Percentiles rank a stretch among this genome's conserved stretches.
Conservation (phyloP, 495 filamentous ascomycete species). For the Margaritispora aquatica region DNA sequence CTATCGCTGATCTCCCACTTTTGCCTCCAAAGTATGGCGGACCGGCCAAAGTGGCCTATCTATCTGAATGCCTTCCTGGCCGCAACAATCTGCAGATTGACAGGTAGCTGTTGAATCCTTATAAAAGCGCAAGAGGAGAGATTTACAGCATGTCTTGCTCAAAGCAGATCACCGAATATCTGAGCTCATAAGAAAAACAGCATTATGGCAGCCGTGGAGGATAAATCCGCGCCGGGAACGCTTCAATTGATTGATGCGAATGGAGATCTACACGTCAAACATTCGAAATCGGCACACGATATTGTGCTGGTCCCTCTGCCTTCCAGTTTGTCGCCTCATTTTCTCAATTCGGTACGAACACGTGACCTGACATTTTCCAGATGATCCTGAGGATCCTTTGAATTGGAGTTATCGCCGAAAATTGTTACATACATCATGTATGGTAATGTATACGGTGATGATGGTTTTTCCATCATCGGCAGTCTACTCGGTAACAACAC, state of each 20-base stretch:
- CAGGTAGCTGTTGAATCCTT: neutral
- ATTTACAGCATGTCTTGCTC: neutral
- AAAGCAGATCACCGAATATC: neutral
- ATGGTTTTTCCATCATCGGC: conserved; percentile 53
- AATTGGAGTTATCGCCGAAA: conserved; percentile 54
- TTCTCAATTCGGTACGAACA: neutral
- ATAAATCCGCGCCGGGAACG: conserved; percentile 25
- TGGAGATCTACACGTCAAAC: conserved; percentile 30
- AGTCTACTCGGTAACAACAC: conserved; percentile 55
- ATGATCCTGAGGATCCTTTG: conserved; percentile 53
- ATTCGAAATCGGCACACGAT: conserved; percentile 37
- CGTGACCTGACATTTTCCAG: conserved; percentile 28
- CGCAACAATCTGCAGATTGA: neutral
- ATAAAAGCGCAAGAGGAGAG: neutral
- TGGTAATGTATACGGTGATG: conserved; percentile 51
- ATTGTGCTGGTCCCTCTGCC: conserved; percentile 53
- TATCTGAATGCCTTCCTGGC: neutral
- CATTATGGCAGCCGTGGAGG: conserved; percentile 11
- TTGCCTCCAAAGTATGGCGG: neutral
- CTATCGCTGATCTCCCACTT: neutral
- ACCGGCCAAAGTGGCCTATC: conserved; percentile 23
- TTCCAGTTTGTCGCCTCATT: conserved; percentile 25
- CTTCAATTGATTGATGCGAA: conserved; percentile 23
- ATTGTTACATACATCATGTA: conserved; percentile 43
- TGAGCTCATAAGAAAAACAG: neutral